Evolutionary conservation across 2,329 filamentous ascomycete genomes (phyloP), one percentile per base, ranked within the genome.

Genomic region (Zymoseptoria pseudotritici): DNA sequence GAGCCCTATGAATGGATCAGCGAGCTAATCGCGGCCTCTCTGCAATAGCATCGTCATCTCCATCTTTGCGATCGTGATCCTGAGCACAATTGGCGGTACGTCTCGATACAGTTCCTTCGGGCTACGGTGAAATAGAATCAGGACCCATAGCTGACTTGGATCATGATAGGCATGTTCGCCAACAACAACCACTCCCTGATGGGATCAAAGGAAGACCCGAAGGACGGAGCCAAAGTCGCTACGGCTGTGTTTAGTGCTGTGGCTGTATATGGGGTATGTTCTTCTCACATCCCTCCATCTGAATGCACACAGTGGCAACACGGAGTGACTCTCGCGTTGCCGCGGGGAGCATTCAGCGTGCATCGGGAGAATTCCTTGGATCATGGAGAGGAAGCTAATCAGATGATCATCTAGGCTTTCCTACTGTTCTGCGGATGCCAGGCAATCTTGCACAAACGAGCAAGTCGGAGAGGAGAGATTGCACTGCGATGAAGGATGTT

Each of bases 391-490:
- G 21, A 22, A 22, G 21, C 21, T 22, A 22, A 22, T 22, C 21
- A 22, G 21, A 22, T 2, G 21, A 22, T 22, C 21, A 22, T 22
- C 55, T 66, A 95, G 92, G 86, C 82, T 19, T 97, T 97, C 81
- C 83, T 97, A 59, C 82, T 95, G 55, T 97, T 96, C 78, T 97
- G 93, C 77, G 89, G 88, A 60, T 84, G 92, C 67, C 93, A 97
- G 75, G 93, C 91, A 64, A 84, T 89, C 71, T 82, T 97, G 63
- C 91, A 97, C 76, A 78, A 90, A 69, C 87, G 91, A 75, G 88
- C 92, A 75, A 91, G 85, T 76, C 83, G 89, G 75, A 83, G 89
- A 73, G 92, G 92, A 65, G 88, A 90, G 63, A 96, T 96, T 77
- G 85, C 88, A 61, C 80, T 96, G 73, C 82, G 79, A 69, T 84